A percentile compares a stretch with the other conserved stretches of the same genome.
These are phyloP conservation scores for Cryptococcus sp. DNA, from an alignment of 1,284 basidiomycete genomes.

Conservation along the genomic window DNA sequence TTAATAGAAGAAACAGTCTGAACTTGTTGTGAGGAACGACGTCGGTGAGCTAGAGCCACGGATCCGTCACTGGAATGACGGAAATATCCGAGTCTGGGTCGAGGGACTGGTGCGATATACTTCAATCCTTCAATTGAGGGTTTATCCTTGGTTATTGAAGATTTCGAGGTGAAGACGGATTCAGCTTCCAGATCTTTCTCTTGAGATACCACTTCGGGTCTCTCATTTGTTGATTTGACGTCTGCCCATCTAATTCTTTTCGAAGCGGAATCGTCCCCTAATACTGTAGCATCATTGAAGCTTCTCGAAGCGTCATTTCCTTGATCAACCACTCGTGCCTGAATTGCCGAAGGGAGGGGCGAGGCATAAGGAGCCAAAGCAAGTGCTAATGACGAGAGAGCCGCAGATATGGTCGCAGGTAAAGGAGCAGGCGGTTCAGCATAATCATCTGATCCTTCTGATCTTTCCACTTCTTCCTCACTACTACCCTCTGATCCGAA, in stretches of 20 bases:
- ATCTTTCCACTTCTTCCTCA: constrained; percentile 5
- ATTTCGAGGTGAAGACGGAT: not conserved
- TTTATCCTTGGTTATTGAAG: not conserved
- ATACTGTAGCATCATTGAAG: too few relatives aligned
- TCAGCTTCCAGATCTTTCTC: not conserved
- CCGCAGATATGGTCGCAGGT: constrained; percentile 21
- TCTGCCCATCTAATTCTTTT: constrained; percentile 19
- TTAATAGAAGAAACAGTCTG: not conserved
- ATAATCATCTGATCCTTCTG: constrained; percentile 1
- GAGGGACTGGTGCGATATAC: not conserved
- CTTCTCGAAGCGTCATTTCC: too few relatives aligned
- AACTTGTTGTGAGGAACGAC: constrained; percentile 6
- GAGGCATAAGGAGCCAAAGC: constrained; percentile 18
- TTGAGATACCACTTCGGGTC: not conserved
- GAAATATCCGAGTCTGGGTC: not conserved
- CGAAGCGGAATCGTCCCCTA: not conserved
- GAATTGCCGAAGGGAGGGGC: not conserved
- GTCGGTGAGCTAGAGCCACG: constrained; percentile 16
- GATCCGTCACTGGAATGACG: constrained; percentile 5
- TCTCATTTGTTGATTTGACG: not conserved
- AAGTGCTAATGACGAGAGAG: constrained; percentile 20
- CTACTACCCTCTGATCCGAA: not conserved
- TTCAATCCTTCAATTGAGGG: not conserved
- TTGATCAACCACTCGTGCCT: too few relatives aligned
- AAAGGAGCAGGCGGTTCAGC: constrained; percentile 12